Base-by-base conservation (phyloP, 1,139 yeast species). In the Taphrina communis region DNA sequence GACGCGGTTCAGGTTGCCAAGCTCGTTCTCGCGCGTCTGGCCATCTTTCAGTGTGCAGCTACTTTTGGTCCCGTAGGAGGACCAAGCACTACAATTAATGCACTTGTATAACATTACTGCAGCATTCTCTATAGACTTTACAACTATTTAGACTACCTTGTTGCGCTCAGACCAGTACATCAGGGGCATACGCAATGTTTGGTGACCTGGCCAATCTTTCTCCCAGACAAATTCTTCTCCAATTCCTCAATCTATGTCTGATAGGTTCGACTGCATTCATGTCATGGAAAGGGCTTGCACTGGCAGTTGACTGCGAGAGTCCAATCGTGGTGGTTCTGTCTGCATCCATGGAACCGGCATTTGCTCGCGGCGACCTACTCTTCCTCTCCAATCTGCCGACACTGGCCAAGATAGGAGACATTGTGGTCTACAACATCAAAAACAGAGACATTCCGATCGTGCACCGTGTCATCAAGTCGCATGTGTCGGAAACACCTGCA, bases 311-410 rank as follows among this genome's bases (percentile, higher is more conserved):
- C 78, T 88, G 97, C 0, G 89, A 90, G 72, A 90, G 97, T 1
- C 99, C 99, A 19, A 87, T 94, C 52, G 99, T 95, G 51, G 99
- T 94, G 50, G 99, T 94, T 12, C 84, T 94, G 61, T 91, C 98
- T 1, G 99, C 99, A 6, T 94, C 98, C 0, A 94, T 94, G 99
- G 99, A 95, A 77, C 99, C 99, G 0, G 99, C 99, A 0, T 95
- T 95, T 83, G 98, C 94, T 79, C 86, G 99, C 79, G 99, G 99
- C 63, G 99, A 94, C 77, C 88, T 95, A 53, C 81, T 94, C 71
- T 88, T 94, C 76, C 82, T 94, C 70, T 92, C 97, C 97, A 94
- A 94, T 78, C 83, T 97, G 73, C 88, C 89, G 70, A 75, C 80
- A 25, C 79, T 79, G 52, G 87, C 87, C 51, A 81, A 84, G 65